Evolutionary conservation across 257 asterid genomes (phyloP), one percentile per base, ranked within the genome.

Genomic region (Coffea canephora): DNA sequence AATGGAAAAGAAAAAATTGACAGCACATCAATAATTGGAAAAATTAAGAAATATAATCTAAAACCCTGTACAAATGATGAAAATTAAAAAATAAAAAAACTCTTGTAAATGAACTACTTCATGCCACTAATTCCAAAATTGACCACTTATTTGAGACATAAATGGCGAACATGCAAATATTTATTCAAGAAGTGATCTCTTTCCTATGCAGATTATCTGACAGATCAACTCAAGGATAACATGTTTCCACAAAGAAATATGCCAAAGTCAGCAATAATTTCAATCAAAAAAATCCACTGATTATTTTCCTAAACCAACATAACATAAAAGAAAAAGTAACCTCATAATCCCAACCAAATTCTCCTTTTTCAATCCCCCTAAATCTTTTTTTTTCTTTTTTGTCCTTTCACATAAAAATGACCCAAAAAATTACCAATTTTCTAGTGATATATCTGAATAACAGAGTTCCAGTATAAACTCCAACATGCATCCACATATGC

Each of bases 401-500:
- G 18, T 55, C 48, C 73, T 8, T 41, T 48, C 36, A 12, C 75
- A 18, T 19, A 11, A 43, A 46, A 71, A 71, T 71, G 36, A 39
- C 3, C 43, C 3, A n/a, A 5, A 74, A 13, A 54, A 34, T 34
- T 7, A 19, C 16, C 16, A 55, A 36, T 36, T 50, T 19, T 69
- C 12, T 14, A 52, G 59, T 13, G 16, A 52, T 15, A 52, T 15
- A 61, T 14, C 39, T 8, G 31, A 73, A 73, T 50, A 76, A 61
- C 25, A 15, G 39, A 50, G 49, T 50, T 54, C 83, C 25, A 62
- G 9, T 4, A 6, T 21, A 61, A 5, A 79, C 19, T 59, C 12
- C n/a, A 18, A 61, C n/a, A 78, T 52, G 78, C 69, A 55, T 74
- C 67, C 18, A 73, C 67, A 73, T 7, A 73, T 31, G 34, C 16